A percentile compares a stretch with the other conserved stretches of the same genome.
These are phyloP conservation scores for Neophaeococcomyces aloes DNA, from an alignment of 2,329 filamentous ascomycete species.

Conservation along the genomic window DNA sequence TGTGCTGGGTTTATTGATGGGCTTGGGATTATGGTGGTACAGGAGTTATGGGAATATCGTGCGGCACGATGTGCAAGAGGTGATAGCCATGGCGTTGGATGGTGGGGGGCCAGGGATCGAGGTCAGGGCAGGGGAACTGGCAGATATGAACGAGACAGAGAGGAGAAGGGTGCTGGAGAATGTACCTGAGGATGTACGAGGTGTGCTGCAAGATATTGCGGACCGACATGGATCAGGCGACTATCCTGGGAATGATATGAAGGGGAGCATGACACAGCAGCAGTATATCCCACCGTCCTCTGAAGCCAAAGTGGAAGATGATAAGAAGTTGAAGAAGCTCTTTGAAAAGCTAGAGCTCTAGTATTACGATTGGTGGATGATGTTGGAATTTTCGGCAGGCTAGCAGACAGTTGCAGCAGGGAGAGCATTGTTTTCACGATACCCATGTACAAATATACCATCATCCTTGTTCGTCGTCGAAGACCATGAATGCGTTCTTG, in stretches of 20 bases:
- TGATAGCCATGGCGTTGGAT: not conserved
- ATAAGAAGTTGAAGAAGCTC: constrained; percentile 3
- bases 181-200: constrained; percentile 4
- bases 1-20: not conserved
- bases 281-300: not conserved
- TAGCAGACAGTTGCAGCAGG: too few species aligned
- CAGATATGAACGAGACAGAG: not conserved
- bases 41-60: not conserved
- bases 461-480: too few species aligned
- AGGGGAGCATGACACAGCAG: too few species aligned
- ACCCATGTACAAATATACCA: too few species aligned
- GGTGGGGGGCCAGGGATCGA: not conserved
- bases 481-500: too few species aligned
- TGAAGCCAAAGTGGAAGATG: not conserved
- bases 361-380: not conserved
- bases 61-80: constrained; percentile 3
- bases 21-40: constrained; percentile 4
- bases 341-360: constrained; percentile 5
- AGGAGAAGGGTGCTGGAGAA: not conserved
- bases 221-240: constrained; percentile 1
- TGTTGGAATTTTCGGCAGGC: too few species aligned
- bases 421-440: too few species aligned
- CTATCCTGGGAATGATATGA: not conserved
- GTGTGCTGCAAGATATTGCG: constrained; percentile 3
- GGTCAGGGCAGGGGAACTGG: not conserved